Evolutionary conservation across 345 rosid species (phyloP), one percentile per base, ranked within the genome.

Genomic region (thale cress (Arabidopsis thaliana)): DNA sequence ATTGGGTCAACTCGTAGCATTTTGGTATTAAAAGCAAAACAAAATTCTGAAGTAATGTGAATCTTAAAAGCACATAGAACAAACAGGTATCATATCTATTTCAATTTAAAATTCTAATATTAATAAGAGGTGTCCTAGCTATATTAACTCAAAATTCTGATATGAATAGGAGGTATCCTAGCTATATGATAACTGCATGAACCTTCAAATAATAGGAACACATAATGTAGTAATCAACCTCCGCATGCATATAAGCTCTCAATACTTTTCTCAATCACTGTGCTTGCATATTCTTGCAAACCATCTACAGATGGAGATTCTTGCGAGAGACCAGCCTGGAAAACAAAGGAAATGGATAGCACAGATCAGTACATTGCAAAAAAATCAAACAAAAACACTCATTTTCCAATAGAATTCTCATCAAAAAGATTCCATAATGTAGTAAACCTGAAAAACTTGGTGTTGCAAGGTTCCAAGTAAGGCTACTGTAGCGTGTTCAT

Each of bases 201-300:
- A 63, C 59, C 59, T 55, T 45, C 50, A 55, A 46, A 63, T 12
- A 62, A 52, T 38, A 59, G 60, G 58, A 78, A 73, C 58, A 78
- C 33, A 37, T 73, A 73, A 53, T n/a, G 59, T 68, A 69, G 75
- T 38, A 59, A 68, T 71, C 79, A 74, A 94, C 97, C 99, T 87
- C 93, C 92, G 82, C 97, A 95, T 32, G 99, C 94, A 76, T 84
- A 90, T 81, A 95, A 79, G 83, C 88, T 90, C 78, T 92, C 97
- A 46, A 90, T 79, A 84, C 90, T 92, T 79, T 85, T 89, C 81
- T 81, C 83, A 50, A 90, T 83, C 79, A 88, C 92, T 38, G 78
- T 75, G 81, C 85, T 82, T 20, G 93, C 87, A 71, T 84, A 85
- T 55, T 85, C 88, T 79, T 89, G 88, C 86, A 92, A 80, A 83